phyloP scores from a whole-genome alignment of 164 flowering plant species.

The Vitis riparia region DNA sequence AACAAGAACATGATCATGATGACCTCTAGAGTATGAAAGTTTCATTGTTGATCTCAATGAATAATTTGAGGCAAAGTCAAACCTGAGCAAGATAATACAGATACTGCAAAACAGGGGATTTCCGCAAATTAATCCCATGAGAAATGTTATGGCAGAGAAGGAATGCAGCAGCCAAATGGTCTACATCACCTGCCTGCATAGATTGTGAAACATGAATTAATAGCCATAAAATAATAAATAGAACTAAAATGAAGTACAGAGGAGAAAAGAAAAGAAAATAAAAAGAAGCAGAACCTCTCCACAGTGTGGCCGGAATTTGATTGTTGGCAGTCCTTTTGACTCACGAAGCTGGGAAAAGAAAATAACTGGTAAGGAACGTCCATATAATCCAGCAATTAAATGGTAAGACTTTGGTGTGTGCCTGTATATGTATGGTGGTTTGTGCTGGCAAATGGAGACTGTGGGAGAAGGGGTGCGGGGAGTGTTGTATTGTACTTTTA shows the following conservation, averaged over 20 bases:
- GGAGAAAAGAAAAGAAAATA: background rate
- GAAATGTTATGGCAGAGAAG: slow-evolving; percentile 63
- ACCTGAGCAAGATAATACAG: slow-evolving; percentile 81
- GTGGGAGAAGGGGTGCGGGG: too few species aligned
- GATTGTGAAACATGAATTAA: background rate
- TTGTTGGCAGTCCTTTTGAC: slow-evolving; percentile 60
- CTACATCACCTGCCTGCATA: slow-evolving; percentile 76
- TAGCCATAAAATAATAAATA: background rate
- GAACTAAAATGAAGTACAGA: background rate
- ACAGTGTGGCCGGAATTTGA: slow-evolving; percentile 64
- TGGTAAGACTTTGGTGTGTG: too few species aligned
- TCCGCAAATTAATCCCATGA: slow-evolving; percentile 65
- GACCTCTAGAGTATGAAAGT: too few species aligned
- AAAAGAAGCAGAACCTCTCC: slow-evolving; percentile 48
- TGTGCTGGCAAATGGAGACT: too few species aligned
- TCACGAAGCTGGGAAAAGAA: slow-evolving; percentile 55
- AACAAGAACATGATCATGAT: too few species aligned
- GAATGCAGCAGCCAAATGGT: slow-evolving; percentile 71
- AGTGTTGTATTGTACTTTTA: too few species aligned
- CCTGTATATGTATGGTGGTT: too few species aligned
- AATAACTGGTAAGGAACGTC: background rate
- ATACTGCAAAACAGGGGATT: slow-evolving; percentile 72
- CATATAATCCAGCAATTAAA: too few species aligned
- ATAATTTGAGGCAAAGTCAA: background rate
- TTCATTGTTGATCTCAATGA: too few species aligned